Conservation (phyloP, 139 green algal species). For the Haematococcus lacustris region DNA sequence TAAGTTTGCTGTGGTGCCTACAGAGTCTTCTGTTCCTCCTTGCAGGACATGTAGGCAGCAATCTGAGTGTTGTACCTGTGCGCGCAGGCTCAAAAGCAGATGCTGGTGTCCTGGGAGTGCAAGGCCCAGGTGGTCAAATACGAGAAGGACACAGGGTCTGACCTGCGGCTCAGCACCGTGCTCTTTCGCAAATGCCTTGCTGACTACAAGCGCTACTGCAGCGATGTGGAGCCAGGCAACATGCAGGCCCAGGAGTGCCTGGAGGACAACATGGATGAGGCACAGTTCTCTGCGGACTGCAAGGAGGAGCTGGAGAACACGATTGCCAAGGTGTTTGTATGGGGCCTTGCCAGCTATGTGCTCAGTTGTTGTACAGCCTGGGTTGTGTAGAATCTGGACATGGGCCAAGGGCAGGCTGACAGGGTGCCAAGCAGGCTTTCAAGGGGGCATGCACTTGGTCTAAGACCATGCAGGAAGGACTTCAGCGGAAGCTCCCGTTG, state of each 20-base stretch:
- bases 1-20: too few relatives aligned
- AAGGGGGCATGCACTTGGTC: too few relatives aligned
- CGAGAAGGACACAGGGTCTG: constrained; percentile 65
- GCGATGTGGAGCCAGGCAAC: constrained; percentile 47
- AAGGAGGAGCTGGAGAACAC: constrained; percentile 54
- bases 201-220: constrained; percentile 73
- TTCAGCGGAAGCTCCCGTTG: too few relatives aligned
- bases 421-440: too few relatives aligned
- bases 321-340: constrained; percentile 41
- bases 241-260: constrained; percentile 67
- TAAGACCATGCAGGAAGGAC: too few relatives aligned
- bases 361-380: too few relatives aligned
- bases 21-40: too few relatives aligned
- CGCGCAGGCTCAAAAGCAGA: constrained; percentile 37
- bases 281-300: constrained; percentile 54
- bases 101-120: constrained; percentile 59
- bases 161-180: constrained; percentile 63
- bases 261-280: constrained; percentile 55
- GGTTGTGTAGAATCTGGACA: neutral
- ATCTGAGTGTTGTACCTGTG: too few relatives aligned
- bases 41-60: too few relatives aligned
- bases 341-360: neutral
- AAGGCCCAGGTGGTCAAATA: constrained; percentile 66
- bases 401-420: too few relatives aligned
- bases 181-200: constrained; percentile 61